Conservation (phyloP, 2,329 filamentous ascomycete species). For the Paradendryphiella salina region DNA sequence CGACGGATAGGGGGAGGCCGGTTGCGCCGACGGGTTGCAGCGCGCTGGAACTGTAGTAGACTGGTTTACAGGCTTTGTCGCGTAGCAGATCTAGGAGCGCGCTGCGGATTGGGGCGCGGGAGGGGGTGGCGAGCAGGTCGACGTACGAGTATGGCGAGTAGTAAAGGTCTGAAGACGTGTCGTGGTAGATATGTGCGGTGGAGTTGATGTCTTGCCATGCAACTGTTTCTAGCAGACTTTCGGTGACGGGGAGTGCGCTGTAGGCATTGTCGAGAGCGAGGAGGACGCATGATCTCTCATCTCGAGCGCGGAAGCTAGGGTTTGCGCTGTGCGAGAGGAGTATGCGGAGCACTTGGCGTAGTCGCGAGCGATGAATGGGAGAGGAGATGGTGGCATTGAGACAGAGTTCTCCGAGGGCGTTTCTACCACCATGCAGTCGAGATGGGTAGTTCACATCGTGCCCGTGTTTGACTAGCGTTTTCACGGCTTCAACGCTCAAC, state of each 20-base stretch:
- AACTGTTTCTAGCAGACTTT: constrained; percentile 63
- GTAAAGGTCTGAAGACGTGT: constrained; percentile 53
- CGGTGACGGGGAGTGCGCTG: constrained; percentile 60
- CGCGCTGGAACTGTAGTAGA: constrained; percentile 42
- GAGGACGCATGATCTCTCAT: constrained; percentile 63
- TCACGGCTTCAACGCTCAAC: constrained; percentile 61
- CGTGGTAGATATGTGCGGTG: constrained; percentile 52
- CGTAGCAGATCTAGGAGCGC: constrained; percentile 36
- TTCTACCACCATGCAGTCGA: constrained; percentile 63
- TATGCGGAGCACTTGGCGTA: constrained; percentile 56
- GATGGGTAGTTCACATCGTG: constrained; percentile 69
- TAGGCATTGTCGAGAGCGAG: constrained; percentile 61
- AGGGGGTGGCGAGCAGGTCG: constrained; percentile 30
- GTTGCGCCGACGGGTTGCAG: constrained; percentile 46
- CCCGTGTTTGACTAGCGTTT: constrained; percentile 60
- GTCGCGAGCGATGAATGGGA: constrained; percentile 32
- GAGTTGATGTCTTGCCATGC: constrained; percentile 69
- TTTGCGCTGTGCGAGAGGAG: constrained; percentile 63
- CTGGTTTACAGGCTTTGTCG: constrained; percentile 41
- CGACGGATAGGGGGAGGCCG: constrained; percentile 36
- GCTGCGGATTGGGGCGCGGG: constrained; percentile 23
- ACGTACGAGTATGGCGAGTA: constrained; percentile 70
- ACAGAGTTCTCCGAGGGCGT: constrained; percentile 66
- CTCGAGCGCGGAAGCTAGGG: constrained; percentile 55
- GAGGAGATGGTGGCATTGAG: constrained; percentile 57